Evolutionary conservation across 352 stramenopile genomes (phyloP).

Genomic region (Pythium scleroteichum): DNA sequence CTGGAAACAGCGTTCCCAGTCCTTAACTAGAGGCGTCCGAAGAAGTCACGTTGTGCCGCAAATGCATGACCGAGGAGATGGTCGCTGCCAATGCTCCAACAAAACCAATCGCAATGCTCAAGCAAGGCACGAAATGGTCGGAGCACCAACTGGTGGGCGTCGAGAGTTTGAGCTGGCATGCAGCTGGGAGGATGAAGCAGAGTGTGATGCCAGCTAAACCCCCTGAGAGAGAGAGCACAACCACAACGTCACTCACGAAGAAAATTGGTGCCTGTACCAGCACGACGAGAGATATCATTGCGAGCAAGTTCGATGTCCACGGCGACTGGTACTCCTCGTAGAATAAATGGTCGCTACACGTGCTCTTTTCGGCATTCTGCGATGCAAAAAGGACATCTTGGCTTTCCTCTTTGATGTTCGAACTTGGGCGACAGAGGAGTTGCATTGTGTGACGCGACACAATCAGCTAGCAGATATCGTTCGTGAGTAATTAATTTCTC

Average conservation of each 20-base stretch:
- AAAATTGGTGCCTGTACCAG: constrained; percentile 48
- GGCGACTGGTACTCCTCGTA: constrained; percentile 18
- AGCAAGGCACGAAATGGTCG: constrained; percentile 32
- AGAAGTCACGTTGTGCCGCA: neutral
- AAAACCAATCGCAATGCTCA: constrained; percentile 38
- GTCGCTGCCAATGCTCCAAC: constrained; percentile 34
- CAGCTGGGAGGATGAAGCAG: constrained; percentile 51
- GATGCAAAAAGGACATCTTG: constrained; percentile 43
- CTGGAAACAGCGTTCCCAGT: too few species aligned
- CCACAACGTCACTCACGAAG: constrained; percentile 27
- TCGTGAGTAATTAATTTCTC: too few species aligned
- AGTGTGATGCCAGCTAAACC: constrained; percentile 41
- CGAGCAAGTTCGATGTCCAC: constrained; percentile 22
- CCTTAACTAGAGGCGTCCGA: constrained; percentile 6
- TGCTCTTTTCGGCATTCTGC: constrained; percentile 9
- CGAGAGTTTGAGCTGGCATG: constrained; percentile 48
- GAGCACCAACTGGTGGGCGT: constrained; percentile 29
- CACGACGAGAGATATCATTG: constrained; percentile 29
- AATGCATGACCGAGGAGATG: constrained; percentile 30
- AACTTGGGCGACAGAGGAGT: constrained; percentile 33
- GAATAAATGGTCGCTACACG: constrained; percentile 17
- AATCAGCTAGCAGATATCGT: constrained; percentile 33
- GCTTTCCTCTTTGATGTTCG: constrained; percentile 20
- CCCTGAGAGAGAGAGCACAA: constrained; percentile 44
- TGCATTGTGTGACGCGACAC: constrained; percentile 46